Conservation (phyloP, 2,329 filamentous ascomycete genomes). For the Aspergillus sp. region DNA sequence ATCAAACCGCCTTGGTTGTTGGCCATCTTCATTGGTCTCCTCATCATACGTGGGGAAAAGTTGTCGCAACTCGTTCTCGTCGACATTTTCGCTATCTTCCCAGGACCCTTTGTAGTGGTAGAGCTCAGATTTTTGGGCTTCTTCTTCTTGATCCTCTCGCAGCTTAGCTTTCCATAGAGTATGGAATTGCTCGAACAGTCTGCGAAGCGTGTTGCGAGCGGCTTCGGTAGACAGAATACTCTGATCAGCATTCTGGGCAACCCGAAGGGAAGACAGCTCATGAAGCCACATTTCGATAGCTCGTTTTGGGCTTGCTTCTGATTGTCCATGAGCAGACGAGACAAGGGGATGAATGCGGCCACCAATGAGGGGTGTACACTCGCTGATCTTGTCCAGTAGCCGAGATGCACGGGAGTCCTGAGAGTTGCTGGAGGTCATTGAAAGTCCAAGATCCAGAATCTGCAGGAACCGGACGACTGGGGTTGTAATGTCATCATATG, state of each 20-base stretch:
- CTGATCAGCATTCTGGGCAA: constrained; percentile 32
- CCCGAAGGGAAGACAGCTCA: constrained; percentile 33
- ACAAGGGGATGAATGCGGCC: constrained; percentile 22
- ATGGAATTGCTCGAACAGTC: constrained; percentile 70
- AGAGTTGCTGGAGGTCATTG: constrained; percentile 47
- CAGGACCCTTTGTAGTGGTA: constrained; percentile 79
- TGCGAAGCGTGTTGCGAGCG: constrained; percentile 57
- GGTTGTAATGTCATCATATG: constrained; percentile 80
- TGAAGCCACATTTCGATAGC: constrained; percentile 36
- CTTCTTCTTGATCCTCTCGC: constrained; percentile 70
- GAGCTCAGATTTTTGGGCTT: constrained; percentile 69
- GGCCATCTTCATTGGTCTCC: constrained; percentile 41
- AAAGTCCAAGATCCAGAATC: constrained; percentile 73
- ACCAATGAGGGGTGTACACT: constrained; percentile 40
- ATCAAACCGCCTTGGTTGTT: constrained; percentile 31
- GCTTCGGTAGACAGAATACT: constrained; percentile 37
- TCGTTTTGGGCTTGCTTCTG: constrained; percentile 19
- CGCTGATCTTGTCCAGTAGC: constrained; percentile 29
- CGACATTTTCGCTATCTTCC: constrained; percentile 71
- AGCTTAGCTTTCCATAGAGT: constrained; percentile 76
- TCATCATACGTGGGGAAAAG: constrained; percentile 78
- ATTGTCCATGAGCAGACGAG: constrained; percentile 2
- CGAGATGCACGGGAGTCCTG: constrained; percentile 14
- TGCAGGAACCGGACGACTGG: constrained; percentile 77
- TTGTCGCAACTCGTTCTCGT: constrained; percentile 71